Conservation (phyloP, 2,329 filamentous ascomycete species). For the Fusarium euwallaceae region DNA sequence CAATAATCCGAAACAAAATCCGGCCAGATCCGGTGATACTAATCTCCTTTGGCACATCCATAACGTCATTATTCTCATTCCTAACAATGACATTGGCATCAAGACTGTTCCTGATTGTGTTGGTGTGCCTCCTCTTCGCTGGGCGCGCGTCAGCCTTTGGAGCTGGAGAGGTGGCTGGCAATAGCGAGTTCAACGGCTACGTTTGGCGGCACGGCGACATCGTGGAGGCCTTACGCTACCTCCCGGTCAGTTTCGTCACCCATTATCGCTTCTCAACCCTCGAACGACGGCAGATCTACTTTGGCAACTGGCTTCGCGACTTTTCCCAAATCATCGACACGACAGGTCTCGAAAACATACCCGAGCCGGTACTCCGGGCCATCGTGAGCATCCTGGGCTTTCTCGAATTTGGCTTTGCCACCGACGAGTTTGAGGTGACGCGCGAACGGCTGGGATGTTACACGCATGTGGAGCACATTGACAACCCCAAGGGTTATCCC, state of each 20-base stretch:
- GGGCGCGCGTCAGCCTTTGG: slow-evolving; percentile 53
- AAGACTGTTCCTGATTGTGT: slow-evolving; percentile 30
- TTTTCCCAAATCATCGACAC: slow-evolving; percentile 85
- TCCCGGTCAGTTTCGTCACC: slow-evolving; percentile 55
- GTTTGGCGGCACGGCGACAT: slow-evolving; percentile 59
- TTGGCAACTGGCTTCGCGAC: slow-evolving; percentile 69
- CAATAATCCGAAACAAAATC: slow-evolving; percentile 4
- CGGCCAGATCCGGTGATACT: not conserved
- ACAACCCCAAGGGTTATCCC: slow-evolving; percentile 83
- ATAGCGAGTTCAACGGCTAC: slow-evolving; percentile 56
- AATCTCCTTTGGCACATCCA: not conserved
- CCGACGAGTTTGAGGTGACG: slow-evolving; percentile 84
- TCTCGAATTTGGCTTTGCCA: slow-evolving; percentile 72
- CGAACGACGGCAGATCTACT: slow-evolving; percentile 56
- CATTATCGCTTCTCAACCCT: slow-evolving; percentile 55
- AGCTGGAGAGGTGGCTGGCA: slow-evolving; percentile 54
- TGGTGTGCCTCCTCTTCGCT: slow-evolving; percentile 46
- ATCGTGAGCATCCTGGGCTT: slow-evolving; percentile 50
- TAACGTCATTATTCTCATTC: slow-evolving; percentile 27
- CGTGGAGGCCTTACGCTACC: slow-evolving; percentile 53
- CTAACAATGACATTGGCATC: slow-evolving; percentile 34
- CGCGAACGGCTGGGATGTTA: slow-evolving; percentile 82
- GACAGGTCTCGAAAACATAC: slow-evolving; percentile 48
- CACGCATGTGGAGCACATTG: slow-evolving; percentile 77
- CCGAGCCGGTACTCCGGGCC: slow-evolving; percentile 46